Evolutionary conservation across 2,329 filamentous ascomycete genomes (phyloP).

Genomic region (Raffaelea ambrosiae): DNA sequence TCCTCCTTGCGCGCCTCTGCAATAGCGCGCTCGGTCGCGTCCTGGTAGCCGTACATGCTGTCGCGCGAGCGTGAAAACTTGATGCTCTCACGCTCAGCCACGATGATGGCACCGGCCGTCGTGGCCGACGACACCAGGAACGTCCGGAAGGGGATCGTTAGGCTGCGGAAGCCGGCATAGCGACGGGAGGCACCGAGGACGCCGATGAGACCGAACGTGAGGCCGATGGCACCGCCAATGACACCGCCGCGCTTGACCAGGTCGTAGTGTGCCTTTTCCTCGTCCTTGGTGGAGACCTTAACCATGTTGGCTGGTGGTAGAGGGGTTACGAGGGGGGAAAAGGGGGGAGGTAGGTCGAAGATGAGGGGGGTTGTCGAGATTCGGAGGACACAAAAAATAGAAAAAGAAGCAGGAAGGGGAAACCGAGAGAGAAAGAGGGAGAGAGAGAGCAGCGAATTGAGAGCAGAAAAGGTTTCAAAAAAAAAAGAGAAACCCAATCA

Average conservation of each 20-base stretch:
- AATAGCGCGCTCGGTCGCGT: constrained; percentile 48
- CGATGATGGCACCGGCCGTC: constrained; percentile 82
- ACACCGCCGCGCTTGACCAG: constrained; percentile 72
- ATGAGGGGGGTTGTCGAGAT: background rate
- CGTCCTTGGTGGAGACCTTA: constrained; percentile 93
- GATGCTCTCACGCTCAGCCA: constrained; percentile 63
- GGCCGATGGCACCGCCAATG: constrained; percentile 62
- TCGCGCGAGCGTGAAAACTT: constrained; percentile 63
- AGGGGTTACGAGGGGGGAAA: background rate
- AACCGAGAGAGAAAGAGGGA: background rate
- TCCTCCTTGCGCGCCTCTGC: constrained; percentile 49
- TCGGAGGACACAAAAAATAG: background rate
- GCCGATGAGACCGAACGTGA: constrained; percentile 57
- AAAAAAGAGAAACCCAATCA: too few relatives aligned
- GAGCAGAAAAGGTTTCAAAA: background rate
- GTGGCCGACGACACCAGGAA: constrained; percentile 78
- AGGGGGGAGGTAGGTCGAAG: background rate
- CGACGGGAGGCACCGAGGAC: constrained; percentile 61
- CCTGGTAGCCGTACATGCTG: constrained; percentile 57
- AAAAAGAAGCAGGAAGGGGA: background rate
- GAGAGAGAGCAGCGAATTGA: background rate
- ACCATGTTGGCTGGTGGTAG: constrained; percentile 49
- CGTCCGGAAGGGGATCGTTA: constrained; percentile 82
- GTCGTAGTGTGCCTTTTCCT: constrained; percentile 79
- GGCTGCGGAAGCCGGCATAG: constrained; percentile 67